Base-by-base conservation (phyloP, 164 flowering plant species). In the Malania oleifera region DNA sequence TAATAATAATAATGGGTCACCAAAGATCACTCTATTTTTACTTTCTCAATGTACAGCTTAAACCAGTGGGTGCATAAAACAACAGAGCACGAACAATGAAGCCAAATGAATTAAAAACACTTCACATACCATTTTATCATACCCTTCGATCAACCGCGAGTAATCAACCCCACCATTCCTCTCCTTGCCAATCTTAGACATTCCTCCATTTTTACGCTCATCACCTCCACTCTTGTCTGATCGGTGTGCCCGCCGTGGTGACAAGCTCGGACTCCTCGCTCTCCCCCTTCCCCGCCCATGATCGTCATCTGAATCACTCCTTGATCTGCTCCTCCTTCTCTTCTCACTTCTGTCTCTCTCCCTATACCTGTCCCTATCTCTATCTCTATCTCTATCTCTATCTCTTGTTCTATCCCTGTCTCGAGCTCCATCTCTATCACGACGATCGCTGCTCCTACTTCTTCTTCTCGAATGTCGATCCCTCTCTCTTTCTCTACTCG, bases 111-210 rank as follows among this genome's bases (percentile, higher is more conserved):
- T 20, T 22, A 1, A 44, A 27, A 54, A 25, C 20, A 56, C n/a
- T n/a, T n/a, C n/a, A n/a, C 81, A 56, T 45, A 92, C 97, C 98
- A 92, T 80, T 6, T 76, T 67, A 0, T 74, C 82, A 59, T 87
- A 92, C 5, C 97, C 98, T 35, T 80, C 70, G 48, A 89, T 86
- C 60, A 80, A 61, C 40, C 63, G 60, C 11, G 82, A 73, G 73
- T 76, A 86, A 70, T 89, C 90, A 55, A 73, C 65, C 7, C 59
- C 59, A 26, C 58, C 77, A 56, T 49, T 73, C 62, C 41, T 74
- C 60, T 72, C 73, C 48, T 68, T 74, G 51, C 54, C 66, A 10
- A 45, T 28, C 49, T 51, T 67, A 24, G 52, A 50, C 29, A 24
- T 58, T 8, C 52, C 64, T 31, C 66, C 54, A 24, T 43, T 44